A percentile compares a stretch with the other conserved stretches of the same genome.
These are phyloP conservation scores for Pythium chondricola DNA, from an alignment of 352 stramenopile genomes.

Conservation along the genomic window DNA sequence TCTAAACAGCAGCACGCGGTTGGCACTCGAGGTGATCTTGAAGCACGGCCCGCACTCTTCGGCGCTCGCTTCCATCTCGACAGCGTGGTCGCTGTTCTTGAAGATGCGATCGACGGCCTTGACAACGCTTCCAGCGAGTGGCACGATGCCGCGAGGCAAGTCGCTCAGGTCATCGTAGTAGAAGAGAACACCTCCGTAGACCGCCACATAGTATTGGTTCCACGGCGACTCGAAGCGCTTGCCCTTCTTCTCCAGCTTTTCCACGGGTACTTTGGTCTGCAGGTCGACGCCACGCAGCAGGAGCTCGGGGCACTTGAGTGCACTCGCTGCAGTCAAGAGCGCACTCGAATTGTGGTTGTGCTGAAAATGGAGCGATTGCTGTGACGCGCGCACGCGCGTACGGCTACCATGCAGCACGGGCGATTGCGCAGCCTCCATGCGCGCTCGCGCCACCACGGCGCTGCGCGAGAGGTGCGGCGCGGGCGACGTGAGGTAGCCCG, in stretches of 20 bases:
- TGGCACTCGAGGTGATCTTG: conserved; percentile 30
- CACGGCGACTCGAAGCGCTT: conserved; percentile 38
- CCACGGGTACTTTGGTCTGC: conserved; percentile 7
- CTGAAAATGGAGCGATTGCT: background rate
- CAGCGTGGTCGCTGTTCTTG: conserved; percentile 21
- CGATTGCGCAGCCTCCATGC: background rate
- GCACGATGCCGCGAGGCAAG: conserved; percentile 25
- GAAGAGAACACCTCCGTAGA: conserved; percentile 29
- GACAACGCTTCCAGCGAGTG: conserved; percentile 23
- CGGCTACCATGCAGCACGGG: background rate
- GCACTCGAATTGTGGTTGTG: background rate
- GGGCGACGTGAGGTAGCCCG: background rate
- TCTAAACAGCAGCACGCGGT: conserved; percentile 33
- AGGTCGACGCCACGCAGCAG: conserved; percentile 23
- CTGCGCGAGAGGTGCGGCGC: too few relatives aligned
- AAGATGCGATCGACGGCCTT: conserved; percentile 35
- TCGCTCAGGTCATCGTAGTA: conserved; percentile 31
- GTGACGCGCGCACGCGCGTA: background rate
- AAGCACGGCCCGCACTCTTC: conserved; percentile 36
- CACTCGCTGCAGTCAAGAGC: conserved; percentile 1
- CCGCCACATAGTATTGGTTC: conserved; percentile 23
- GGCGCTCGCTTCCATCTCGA: conserved; percentile 14
- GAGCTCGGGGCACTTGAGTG: conserved; percentile 31
- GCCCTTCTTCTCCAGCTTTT: conserved; percentile 27
- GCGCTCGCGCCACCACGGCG: background rate